These are phyloP conservation scores for Priceomyces fermenticarens DNA, from an alignment of 805 yeast species.

Conservation along the genomic window DNA sequence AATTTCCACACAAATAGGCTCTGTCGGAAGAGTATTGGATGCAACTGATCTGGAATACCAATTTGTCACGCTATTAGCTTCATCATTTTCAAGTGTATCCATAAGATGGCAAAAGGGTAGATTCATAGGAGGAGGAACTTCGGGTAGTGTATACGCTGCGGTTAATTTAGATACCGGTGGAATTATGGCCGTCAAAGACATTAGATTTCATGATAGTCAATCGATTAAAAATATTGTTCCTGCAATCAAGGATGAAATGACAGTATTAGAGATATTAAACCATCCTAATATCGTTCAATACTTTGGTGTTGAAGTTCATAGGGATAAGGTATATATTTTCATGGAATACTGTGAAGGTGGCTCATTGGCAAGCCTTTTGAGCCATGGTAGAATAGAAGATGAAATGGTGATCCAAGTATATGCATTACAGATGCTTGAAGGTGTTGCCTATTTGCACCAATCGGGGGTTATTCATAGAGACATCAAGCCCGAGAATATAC, in stretches of 20 bases:
- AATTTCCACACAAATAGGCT: constrained; percentile 37
- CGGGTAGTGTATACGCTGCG: constrained; percentile 92
- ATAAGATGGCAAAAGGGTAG: constrained; percentile 97
- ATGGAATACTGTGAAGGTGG: constrained; percentile 99
- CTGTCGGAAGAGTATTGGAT: constrained; percentile 87
- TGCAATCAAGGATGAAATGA: constrained; percentile 93
- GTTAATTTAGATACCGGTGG: constrained; percentile 93
- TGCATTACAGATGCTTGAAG: constrained; percentile 90
- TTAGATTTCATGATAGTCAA: constrained; percentile 83
- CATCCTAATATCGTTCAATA: constrained; percentile 97
- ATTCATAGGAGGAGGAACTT: constrained; percentile 91
- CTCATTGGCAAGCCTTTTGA: constrained; percentile 77
- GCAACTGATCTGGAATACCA: constrained; percentile 85
- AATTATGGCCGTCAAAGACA: constrained; percentile 95
- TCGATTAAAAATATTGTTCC: constrained; percentile 82
- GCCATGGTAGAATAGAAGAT: constrained; percentile 93
- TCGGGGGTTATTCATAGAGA: constrained; percentile 96
- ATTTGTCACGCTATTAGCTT: constrained; percentile 79
- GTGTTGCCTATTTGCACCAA: constrained; percentile 89
- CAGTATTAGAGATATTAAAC: constrained; percentile 87
- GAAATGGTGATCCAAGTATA: constrained; percentile 90
- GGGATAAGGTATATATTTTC: constrained; percentile 90
- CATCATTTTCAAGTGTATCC: constrained; percentile 83
- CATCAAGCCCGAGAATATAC: constrained; percentile 90
- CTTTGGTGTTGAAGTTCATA: constrained; percentile 94